phyloP scores from a whole-genome alignment of 192 early-diverging fungal species.

The Umbelopsis vinacea region DNA sequence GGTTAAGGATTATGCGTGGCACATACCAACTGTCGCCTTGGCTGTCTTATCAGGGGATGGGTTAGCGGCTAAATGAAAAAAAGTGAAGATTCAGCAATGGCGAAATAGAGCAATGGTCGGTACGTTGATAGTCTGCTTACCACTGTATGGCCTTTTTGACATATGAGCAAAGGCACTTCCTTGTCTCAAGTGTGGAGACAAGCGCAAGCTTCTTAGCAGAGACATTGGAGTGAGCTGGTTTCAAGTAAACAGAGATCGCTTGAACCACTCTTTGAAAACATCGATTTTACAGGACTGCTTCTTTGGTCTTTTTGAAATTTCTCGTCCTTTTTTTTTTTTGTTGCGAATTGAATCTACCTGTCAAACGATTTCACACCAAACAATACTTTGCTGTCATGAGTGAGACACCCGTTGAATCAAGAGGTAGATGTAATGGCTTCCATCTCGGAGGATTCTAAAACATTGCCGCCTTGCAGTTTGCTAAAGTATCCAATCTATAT shows the following conservation, averaged over 20 bases:
- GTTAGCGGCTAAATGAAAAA: neutral
- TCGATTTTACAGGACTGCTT: neutral
- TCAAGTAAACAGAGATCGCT: neutral
- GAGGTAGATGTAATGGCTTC: neutral
- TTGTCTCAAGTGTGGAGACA: neutral
- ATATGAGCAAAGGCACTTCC: neutral
- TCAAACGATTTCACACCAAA: neutral
- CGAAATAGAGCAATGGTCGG: neutral
- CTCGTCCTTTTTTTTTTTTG: neutral
- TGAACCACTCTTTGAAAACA: neutral
- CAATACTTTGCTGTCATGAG: neutral
- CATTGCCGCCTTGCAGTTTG: too few species aligned
- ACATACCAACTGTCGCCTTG: neutral
- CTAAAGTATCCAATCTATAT: neutral
- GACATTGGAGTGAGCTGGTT: neutral
- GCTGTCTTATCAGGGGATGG: neutral
- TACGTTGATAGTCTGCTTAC: neutral
- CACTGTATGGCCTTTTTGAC: neutral
- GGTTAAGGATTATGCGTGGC: too few species aligned
- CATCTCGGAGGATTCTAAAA: too few species aligned
- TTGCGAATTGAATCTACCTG: neutral
- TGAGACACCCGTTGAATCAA: neutral
- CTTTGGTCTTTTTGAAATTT: neutral
- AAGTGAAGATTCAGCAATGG: too few species aligned
- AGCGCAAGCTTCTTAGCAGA: neutral